phyloP scores from a whole-genome alignment of 2,329 filamentous ascomycete genomes.

The Trichoderma lentiforme region DNA sequence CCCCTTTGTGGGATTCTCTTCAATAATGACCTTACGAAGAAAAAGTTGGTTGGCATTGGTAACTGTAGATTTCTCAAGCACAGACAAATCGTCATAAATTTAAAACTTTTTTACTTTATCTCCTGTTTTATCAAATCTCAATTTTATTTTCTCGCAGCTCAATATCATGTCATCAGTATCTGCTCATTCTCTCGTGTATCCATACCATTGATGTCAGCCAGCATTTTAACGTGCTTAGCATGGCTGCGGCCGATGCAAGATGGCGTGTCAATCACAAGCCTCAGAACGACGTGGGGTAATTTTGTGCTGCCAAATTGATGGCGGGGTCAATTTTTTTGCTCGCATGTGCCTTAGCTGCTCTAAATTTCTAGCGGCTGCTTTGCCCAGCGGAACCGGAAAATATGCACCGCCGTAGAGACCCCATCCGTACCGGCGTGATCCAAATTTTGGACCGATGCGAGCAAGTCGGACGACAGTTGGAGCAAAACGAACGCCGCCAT shows the following conservation, averaged over 20 bases:
- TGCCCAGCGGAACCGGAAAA: slow-evolving; percentile 24
- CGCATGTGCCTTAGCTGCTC: neutral
- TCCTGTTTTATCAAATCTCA: neutral
- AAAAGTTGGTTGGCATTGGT: slow-evolving; percentile 26
- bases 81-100: slow-evolving; percentile 19
- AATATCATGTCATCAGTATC: neutral
- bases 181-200: neutral
- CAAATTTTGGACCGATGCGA: slow-evolving; percentile 29
- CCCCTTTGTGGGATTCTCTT: slow-evolving; percentile 18
- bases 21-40: slow-evolving; percentile 37
- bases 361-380: neutral
- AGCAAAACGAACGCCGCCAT: slow-evolving; percentile 37
- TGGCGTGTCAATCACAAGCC: neutral
- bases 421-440: slow-evolving; percentile 20
- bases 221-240: neutral
- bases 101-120: neutral
- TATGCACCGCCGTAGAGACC: slow-evolving; percentile 16
- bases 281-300: neutral
- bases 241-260: neutral
- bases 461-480: slow-evolving; percentile 9
- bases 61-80: slow-evolving; percentile 19
- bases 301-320: neutral
- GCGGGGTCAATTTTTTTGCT: neutral
- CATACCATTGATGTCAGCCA: neutral
- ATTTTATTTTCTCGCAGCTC: neutral